Conservation (phyloP, 106 monocot genomes). For the Posidonia australis region DNA sequence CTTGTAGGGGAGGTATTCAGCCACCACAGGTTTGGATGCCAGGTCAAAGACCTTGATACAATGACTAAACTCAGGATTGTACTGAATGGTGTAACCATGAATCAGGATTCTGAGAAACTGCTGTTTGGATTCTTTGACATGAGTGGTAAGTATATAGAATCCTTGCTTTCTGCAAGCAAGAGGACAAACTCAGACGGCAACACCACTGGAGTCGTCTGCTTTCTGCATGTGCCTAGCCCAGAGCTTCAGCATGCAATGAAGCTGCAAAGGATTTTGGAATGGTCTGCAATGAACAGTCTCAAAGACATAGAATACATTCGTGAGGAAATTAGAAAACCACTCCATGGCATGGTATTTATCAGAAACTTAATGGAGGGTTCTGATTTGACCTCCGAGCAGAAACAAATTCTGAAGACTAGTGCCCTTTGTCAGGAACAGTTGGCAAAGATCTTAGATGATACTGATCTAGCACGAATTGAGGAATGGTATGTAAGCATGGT, state of each 20-base stretch:
- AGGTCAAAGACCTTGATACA: constrained; percentile 55
- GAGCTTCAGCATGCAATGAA: constrained; percentile 69
- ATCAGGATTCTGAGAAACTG: constrained; percentile 54
- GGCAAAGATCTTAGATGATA: constrained; percentile 59
- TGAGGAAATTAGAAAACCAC: constrained; percentile 63
- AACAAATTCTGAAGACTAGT: constrained; percentile 39
- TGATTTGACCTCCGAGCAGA: constrained; percentile 52
- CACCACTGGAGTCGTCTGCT: constrained; percentile 69
- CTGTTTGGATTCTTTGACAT: constrained; percentile 55
- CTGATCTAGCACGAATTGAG: constrained; percentile 69
- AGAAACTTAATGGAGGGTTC: constrained; percentile 50
- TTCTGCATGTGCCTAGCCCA: constrained; percentile 68
- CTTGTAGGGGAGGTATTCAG: constrained; percentile 79
- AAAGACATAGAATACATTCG: constrained; percentile 57
- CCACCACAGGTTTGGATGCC: constrained; percentile 39
- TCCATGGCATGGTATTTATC: constrained; percentile 57
- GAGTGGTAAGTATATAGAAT: constrained; percentile 58
- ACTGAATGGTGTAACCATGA: constrained; percentile 47
- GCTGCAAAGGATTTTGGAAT: constrained; percentile 54
- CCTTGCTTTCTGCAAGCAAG: constrained; percentile 58
- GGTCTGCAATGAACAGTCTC: constrained; percentile 41
- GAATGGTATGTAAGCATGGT: constrained; percentile 43
- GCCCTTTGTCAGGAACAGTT: constrained; percentile 60
- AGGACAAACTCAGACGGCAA: constrained; percentile 50
- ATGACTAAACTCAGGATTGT: constrained; percentile 63